These are phyloP conservation scores for Cordyceps sp. DNA, from an alignment of 2,329 filamentous ascomycete species.

Conservation along the genomic window DNA sequence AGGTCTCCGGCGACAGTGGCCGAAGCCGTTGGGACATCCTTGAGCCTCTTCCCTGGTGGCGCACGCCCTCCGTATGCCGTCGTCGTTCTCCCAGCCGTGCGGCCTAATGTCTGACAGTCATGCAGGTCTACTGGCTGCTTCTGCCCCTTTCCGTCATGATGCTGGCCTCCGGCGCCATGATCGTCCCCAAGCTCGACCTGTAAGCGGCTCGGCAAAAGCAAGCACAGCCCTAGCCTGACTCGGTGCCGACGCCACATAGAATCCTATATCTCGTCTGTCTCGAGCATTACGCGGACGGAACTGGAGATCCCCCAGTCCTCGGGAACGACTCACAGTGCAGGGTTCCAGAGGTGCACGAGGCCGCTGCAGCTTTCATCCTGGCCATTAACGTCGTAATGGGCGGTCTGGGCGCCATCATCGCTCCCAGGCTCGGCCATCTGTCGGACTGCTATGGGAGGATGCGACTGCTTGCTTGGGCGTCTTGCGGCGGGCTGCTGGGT, in stretches of 20 bases:
- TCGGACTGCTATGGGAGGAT: constrained; percentile 80
- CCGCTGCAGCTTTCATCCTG: constrained; percentile 63
- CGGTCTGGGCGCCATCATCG: constrained; percentile 60
- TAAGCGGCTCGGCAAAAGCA: no score
- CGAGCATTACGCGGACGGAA: constrained; percentile 59
- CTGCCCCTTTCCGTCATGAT: constrained; percentile 68
- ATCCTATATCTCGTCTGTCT: constrained; percentile 73
- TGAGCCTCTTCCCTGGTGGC: constrained; percentile 43
- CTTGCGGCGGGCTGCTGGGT: constrained; percentile 53
- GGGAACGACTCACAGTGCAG: constrained; percentile 65
- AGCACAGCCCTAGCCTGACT: constrained; percentile 7
- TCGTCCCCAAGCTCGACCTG: constrained; percentile 78
- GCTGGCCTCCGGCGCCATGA: constrained; percentile 67
- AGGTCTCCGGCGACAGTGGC: constrained; percentile 1
- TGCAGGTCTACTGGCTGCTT: constrained; percentile 73
- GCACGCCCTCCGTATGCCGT: constrained; percentile 38
- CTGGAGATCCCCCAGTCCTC: no score
- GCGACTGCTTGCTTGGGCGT: constrained; percentile 54
- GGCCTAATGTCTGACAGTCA: no score
- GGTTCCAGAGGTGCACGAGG: constrained; percentile 59
- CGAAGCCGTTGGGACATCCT: constrained; percentile 43
- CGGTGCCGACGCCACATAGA: constrained; percentile 13
- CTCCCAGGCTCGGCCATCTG: constrained; percentile 67
- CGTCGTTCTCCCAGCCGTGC: no score
- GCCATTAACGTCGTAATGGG: constrained; percentile 61